Evolutionary conservation across 768 basidiomycete genomes (phyloP), one percentile per base, ranked within the genome.

Genomic region (Atractiella rhizophila): DNA sequence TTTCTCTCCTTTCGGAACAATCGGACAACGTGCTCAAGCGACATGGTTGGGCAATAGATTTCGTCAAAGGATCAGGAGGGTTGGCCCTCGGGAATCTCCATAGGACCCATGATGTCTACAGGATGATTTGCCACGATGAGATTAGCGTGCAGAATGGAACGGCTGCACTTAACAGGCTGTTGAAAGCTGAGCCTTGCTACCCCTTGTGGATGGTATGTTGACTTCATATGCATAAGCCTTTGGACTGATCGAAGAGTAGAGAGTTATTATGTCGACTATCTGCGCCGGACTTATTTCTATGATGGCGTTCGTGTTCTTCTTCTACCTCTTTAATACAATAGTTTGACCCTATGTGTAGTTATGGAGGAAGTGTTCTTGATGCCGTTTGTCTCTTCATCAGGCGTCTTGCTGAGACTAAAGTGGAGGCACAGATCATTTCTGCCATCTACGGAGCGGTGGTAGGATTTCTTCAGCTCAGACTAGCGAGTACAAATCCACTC

Each of bases 121-220:
- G 81, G 40, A 57, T 65, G 20, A 82, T 91, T 42, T 71, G 86
- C 9, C 82, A 86, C 57, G 83, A 88, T 54, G 77, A 80, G 59
- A 71, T 81, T 53, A 77, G 76, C 40, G 83, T 79, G 3, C 72
- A 70, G 44, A 64, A 68, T 39, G 85, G 75, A 2, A 68, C 69
- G 5, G 64, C 64, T 23, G 64, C 69, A 37, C 63, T 85, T 10
- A 65, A 73, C 12, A 60, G 59, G 1, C 59, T 85, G n/a, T 56
- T 83, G 39, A 60, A 63, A 12, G 64, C 69, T 6, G 64, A 68
- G 21, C 69, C 74, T 11, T 57, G 73, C 35, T 80, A 79, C 56
- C 60, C 69, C 5, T 57, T 66, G 24, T 57, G 62, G 52, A 62
- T 70, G 49, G n/a, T n/a, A n/a, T n/a, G n/a, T n/a, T n/a, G n/a